Evolutionary conservation across 1,284 basidiomycete genomes (phyloP), one percentile per base, ranked within the genome.

Genomic region (Marasmius sp.): DNA sequence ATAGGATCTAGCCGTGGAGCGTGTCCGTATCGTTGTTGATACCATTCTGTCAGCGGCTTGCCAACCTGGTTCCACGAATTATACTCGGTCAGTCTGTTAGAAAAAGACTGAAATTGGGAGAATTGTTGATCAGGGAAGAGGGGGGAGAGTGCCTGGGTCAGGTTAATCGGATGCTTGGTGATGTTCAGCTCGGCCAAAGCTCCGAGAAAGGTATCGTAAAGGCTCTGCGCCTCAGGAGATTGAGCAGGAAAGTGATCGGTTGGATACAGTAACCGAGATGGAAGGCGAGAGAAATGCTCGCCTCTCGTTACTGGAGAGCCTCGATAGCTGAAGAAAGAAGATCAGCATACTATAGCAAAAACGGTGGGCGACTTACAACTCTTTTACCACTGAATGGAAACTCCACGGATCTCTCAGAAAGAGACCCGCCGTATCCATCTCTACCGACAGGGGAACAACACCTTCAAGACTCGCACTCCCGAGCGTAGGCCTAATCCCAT

Each of bases 391-490:
- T 7, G 70, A 66, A 53, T 66, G 49, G 61, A 75, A 75, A 20
- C 73, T 52, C 14, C 56, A 61, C 16, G 73, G 72, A 61, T 76
- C 71, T 33, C 74, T 65, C 43, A 73, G 65, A 63, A 77, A 77
- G 54, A 74, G 72, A 3, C 75, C 75, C 12, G 68, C 70, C 3
- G 74, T 76, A 61, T 77, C 75, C 74, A 77, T 74, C 59, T 76
- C 74, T 56, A 74, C 74, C 22, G 74, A 71, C 0, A 77, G 63
- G n/a, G 75, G 73, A 1, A 77, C 59, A 22, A 76, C 71, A 6
- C 75, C 74, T 11, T 57, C 63, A 63, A 75, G 38, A 60, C 71
- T 69, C 57, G 73, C 56, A 38, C 70, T 72, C 22, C 74, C 75
- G 61, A 67, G 69, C 7, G 69, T 70, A 34, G 75, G 75, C 10